These are phyloP conservation scores for Rhododendron ferrugineum DNA, from an alignment of 148 eudicot species.

Conservation along the genomic window DNA sequence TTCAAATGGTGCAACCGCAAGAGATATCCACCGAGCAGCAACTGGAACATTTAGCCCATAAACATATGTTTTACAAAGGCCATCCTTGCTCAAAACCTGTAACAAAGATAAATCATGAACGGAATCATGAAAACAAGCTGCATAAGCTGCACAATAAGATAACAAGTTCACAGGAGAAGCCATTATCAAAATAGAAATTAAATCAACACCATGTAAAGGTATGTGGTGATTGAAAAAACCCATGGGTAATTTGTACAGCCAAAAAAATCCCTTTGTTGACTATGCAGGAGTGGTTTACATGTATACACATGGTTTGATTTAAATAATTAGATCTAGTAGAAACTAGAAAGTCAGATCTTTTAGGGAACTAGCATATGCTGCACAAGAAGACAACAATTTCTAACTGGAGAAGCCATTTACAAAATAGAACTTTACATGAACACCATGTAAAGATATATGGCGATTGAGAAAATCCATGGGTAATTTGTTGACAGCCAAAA, in stretches of 20 bases:
- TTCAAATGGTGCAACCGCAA: slow-evolving; percentile 90
- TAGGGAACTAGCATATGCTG: not conserved
- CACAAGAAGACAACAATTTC: not conserved
- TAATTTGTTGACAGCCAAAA: not conserved
- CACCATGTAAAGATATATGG: not conserved
- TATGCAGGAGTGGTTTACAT: not conserved
- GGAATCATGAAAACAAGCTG: not conserved
- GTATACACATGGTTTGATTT: not conserved
- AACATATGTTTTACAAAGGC: slow-evolving; percentile 75
- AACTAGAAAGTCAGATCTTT: not conserved
- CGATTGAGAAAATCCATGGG: not conserved
- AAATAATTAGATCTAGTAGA: not conserved
- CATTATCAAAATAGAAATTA: not conserved
- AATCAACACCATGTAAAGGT: not conserved
- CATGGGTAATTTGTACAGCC: not conserved
- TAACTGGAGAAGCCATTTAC: not conserved
- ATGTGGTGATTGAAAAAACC: not conserved
- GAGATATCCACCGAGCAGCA: slow-evolving; percentile 81
- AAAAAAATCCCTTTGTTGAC: not conserved
- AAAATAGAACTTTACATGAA: not conserved
- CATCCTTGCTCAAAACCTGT: slow-evolving; percentile 89
- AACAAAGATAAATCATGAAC: slow-evolving; percentile 10
- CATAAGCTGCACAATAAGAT: not conserved
- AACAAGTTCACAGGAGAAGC: not conserved
- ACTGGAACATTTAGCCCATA: slow-evolving; percentile 79